A percentile compares a stretch with the other conserved stretches of the same genome.
Evolutionary conservation across 441 rosid genomes (phyloP).

Genomic region (Adansonia grandidieri): DNA sequence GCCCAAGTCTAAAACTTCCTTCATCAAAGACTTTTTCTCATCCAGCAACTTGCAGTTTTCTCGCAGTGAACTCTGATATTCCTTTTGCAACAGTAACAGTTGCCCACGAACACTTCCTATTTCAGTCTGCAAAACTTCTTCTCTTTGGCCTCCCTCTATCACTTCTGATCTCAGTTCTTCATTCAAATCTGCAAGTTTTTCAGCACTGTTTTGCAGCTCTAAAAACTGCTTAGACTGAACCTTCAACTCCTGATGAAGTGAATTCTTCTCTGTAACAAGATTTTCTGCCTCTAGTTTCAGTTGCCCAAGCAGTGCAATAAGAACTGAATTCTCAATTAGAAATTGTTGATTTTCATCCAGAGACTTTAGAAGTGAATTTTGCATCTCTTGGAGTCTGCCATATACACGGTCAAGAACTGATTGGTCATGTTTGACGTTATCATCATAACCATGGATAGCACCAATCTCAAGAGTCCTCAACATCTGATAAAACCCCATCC

Average conservation of each 20-base stretch:
- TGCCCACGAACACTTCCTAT: conserved; percentile 50
- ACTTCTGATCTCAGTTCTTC: conserved; percentile 58
- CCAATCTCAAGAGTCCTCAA: conserved; percentile 54
- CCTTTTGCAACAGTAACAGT: conserved; percentile 47
- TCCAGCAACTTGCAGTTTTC: conserved; percentile 51
- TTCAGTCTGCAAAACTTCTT: conserved; percentile 59
- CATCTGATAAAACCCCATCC: conserved; percentile 58
- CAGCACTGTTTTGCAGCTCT: conserved; percentile 47
- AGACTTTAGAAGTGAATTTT: conserved; percentile 47
- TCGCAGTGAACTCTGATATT: conserved; percentile 46
- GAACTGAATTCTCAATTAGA: conserved; percentile 60
- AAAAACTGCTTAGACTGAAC: conserved; percentile 47
- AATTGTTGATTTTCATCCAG: conserved; percentile 63
- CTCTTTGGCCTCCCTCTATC: conserved; percentile 53
- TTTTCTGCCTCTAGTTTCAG: conserved; percentile 59
- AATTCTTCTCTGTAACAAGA: conserved; percentile 54
- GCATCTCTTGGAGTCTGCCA: conserved; percentile 57
- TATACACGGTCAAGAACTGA: conserved; percentile 43
- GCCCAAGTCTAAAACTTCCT: conserved; percentile 44
- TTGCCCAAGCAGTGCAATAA: conserved; percentile 64
- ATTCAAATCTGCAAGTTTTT: conserved; percentile 43
- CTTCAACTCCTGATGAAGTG: conserved; percentile 53
- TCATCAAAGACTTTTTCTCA: conserved; percentile 53
- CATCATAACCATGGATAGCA: conserved; percentile 40
- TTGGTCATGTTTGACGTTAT: conserved; percentile 50